A percentile compares a stretch with the other conserved stretches of the same genome.
phyloP scores from a whole-genome alignment of 768 basidiomycete species.

The Suillus variegatus region DNA sequence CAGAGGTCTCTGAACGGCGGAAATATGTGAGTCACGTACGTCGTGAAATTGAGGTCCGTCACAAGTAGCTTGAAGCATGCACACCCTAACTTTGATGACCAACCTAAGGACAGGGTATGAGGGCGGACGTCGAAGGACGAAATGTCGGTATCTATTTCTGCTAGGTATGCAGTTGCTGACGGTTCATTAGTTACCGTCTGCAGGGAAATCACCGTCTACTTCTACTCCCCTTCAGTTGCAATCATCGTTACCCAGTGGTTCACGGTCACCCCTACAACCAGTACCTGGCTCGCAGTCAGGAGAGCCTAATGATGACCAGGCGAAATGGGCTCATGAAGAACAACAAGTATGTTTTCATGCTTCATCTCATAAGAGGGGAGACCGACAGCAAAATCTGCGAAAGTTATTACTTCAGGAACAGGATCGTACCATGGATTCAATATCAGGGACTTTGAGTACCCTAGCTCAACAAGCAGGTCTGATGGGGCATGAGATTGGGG shows the following conservation, averaged over 20 bases:
- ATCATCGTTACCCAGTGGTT: slow-evolving; percentile 19
- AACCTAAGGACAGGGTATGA: slow-evolving; percentile 70
- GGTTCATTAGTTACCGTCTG: neutral
- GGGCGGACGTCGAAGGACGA: slow-evolving; percentile 51
- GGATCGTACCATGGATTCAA: slow-evolving; percentile 85
- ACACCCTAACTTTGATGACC: slow-evolving; percentile 21
- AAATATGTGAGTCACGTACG: slow-evolving; percentile 76
- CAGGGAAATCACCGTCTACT: slow-evolving; percentile 8
- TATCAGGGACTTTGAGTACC: slow-evolving; percentile 82
- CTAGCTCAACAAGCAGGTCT: slow-evolving; percentile 89
- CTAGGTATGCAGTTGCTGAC: neutral
- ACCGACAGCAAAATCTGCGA: neutral
- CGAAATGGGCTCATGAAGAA: slow-evolving; percentile 83
- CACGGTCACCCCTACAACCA: slow-evolving; percentile 17
- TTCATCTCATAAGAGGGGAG: neutral
- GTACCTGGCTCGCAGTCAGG: slow-evolving; percentile 15
- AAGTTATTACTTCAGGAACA: slow-evolving; percentile 88
- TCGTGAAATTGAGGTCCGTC: slow-evolving; percentile 75
- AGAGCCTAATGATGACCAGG: slow-evolving; percentile 61
- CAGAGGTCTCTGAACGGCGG: slow-evolving; percentile 74
- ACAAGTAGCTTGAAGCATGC: slow-evolving; percentile 9
- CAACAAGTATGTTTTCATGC: slow-evolving; percentile 60
- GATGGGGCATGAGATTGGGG: slow-evolving; percentile 90
- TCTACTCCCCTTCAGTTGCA: slow-evolving; percentile 20
- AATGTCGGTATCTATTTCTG: neutral